Conservation (phyloP, 2,329 filamentous ascomycete genomes). For the Aspergillus niger region DNA sequence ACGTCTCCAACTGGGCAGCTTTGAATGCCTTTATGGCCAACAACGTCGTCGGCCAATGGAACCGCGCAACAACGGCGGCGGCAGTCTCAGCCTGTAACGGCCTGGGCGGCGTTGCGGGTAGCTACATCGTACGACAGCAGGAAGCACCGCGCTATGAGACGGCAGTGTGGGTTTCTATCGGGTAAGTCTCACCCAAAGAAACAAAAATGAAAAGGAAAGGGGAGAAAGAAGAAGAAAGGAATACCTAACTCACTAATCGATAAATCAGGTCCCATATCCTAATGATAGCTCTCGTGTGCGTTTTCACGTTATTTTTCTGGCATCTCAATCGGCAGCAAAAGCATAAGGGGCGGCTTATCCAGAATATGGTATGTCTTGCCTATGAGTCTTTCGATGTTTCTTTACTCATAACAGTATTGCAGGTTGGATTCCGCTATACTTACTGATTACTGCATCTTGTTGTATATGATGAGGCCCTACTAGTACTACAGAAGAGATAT, state of each 20-base stretch:
- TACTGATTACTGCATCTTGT: slow-evolving; percentile 24
- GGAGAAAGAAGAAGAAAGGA: no score
- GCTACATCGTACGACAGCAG: slow-evolving; percentile 63
- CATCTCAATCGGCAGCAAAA: slow-evolving; percentile 53
- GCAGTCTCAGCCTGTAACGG: slow-evolving; percentile 63
- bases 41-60: slow-evolving; percentile 67
- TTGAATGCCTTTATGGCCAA: slow-evolving; percentile 65
- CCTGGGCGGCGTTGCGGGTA: slow-evolving; percentile 65
- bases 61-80: slow-evolving; percentile 63
- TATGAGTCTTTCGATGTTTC: no score
- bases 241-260: not conserved
- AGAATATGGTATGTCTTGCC: slow-evolving; percentile 42
- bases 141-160: slow-evolving; percentile 66
- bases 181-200: slow-evolving; percentile 29
- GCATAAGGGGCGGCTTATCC: slow-evolving; percentile 51
- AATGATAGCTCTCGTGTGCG: slow-evolving; percentile 56
- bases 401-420: not conserved
- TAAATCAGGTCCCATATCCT: slow-evolving; percentile 56
- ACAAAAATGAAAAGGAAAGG: no score
- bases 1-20: slow-evolving; percentile 69
- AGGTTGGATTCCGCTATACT: slow-evolving; percentile 39
- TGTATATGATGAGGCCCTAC: no score
- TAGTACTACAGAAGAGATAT: not conserved
- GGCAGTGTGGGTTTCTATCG: slow-evolving; percentile 68
- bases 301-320: slow-evolving; percentile 58